Evolutionary conservation across 2,329 filamentous ascomycete genomes (phyloP), one percentile per base, ranked within the genome.

Genomic region (Colletotrichum nymphaeae): DNA sequence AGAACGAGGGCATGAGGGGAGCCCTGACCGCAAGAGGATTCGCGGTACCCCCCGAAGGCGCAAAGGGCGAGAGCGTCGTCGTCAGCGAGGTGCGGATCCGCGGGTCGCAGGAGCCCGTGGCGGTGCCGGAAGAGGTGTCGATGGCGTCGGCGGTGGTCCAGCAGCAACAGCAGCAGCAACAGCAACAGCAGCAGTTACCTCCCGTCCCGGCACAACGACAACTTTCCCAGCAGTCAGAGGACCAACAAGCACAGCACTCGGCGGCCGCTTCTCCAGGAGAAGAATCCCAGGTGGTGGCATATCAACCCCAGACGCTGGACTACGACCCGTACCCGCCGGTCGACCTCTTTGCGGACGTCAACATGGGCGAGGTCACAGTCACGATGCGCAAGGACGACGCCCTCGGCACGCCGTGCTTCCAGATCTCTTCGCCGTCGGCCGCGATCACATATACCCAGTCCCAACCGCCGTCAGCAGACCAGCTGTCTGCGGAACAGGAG

Each of bases 1-100:
- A 89, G 72, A 90, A 90, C 75, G 83, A 84, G 8, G 75, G 76
- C 12, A 87, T 89, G 59, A 81, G 80, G 37, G 74, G 76, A 16
- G 79, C 79, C 14, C 76, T 88, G 4, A 70, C 73, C 5, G 75
- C 75, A 4, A 74, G 75, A 1, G 82, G 80, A 7, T 22, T 74
- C 7, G 14, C 14, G 3, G 24, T 68, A 42, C 37, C 37, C 8
- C 63, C 72, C 16, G 57, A 19, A 8, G 55, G 67, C 26, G 14
- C 53, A 42, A 72, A 72, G 49, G 46, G 67, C 60, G 52, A 56
- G 56, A 35, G 62, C 1, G 56, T 62, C 12, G 28, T 49, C 28
- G 58, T 57, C n/a, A 30, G 22, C 69, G 69, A 60, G 30, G 16
- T 37, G 2, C 56, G 35, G 11, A 53, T 66, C 12, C 16, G 22